phyloP scores from a whole-genome alignment of 805 yeast species.

The Clavispora fructus region DNA sequence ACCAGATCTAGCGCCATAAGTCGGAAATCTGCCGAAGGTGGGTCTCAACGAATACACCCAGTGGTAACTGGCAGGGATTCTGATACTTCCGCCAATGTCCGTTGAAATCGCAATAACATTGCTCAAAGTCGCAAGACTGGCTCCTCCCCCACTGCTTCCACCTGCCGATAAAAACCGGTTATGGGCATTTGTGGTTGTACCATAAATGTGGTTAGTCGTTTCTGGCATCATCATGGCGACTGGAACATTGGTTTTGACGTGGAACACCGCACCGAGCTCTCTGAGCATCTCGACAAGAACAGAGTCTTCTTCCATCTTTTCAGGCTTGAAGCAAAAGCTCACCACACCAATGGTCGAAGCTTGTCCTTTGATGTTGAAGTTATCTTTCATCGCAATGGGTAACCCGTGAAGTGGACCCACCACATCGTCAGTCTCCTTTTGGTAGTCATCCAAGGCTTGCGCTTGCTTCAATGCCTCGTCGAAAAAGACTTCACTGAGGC shows the following conservation, averaged over 20 bases:
- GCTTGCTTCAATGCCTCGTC: conserved; percentile 24
- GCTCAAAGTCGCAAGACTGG: conserved; percentile 42
- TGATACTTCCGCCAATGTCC: conserved; percentile 49
- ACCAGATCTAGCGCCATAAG: conserved; percentile 26
- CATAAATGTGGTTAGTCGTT: conserved; percentile 40
- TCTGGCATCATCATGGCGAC: conserved; percentile 48
- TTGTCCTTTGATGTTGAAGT: conserved; percentile 42
- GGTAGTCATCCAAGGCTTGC: conserved; percentile 19
- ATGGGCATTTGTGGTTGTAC: conserved; percentile 43
- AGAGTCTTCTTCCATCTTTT: conserved; percentile 28
- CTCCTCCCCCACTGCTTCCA: conserved; percentile 54
- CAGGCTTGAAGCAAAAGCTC: conserved; percentile 35
- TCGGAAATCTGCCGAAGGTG: conserved; percentile 41
- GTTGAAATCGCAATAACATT: conserved; percentile 51
- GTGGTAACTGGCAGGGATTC: conserved; percentile 43
- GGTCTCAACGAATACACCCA: conserved; percentile 42
- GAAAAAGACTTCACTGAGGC: conserved; percentile 33
- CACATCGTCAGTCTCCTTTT: conserved; percentile 10
- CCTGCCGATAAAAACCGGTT: conserved; percentile 42
- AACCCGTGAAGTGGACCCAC: conserved; percentile 29
- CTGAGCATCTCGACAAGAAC: conserved; percentile 37
- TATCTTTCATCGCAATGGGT: conserved; percentile 37
- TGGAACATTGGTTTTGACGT: conserved; percentile 51
- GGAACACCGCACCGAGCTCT: conserved; percentile 48
- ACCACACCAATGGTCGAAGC: conserved; percentile 48